Conservation (phyloP, 208 protist species). For the Porcisia deanei region DNA sequence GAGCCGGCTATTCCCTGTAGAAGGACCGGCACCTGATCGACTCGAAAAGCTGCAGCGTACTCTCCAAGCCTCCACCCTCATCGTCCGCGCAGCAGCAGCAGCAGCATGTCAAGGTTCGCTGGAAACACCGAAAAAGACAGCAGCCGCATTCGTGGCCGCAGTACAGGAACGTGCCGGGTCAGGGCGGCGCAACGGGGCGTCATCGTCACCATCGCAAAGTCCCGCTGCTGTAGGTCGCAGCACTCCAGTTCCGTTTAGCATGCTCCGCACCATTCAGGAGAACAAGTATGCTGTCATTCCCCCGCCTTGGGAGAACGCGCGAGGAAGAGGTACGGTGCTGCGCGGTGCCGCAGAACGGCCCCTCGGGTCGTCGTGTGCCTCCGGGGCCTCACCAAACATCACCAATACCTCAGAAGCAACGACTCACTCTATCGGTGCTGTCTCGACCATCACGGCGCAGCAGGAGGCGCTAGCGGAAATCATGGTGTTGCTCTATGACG, state of each 20-base stretch:
- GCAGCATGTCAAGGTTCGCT: neutral
- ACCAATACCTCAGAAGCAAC: neutral
- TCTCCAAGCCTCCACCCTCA: constrained; percentile 15
- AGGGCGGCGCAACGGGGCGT: neutral
- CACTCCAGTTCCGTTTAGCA: constrained; percentile 3
- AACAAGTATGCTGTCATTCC: constrained; percentile 52
- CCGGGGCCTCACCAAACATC: neutral
- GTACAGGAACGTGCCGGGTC: neutral
- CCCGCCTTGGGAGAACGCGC: constrained; percentile 50
- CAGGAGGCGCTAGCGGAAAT: constrained; percentile 28
- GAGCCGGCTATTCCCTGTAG: constrained; percentile 2
- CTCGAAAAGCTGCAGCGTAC: constrained; percentile 17
- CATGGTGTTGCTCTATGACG: constrained; percentile 36
- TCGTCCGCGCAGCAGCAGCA: constrained; percentile 13
- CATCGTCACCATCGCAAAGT: neutral
- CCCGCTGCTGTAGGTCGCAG: neutral
- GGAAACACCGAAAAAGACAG: neutral
- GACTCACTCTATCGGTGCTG: constrained; percentile 8
- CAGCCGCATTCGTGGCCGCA: neutral
- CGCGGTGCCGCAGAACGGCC: neutral
- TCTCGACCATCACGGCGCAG: constrained; percentile 13
- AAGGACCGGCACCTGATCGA: constrained; percentile 8
- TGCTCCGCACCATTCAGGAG: constrained; percentile 32
- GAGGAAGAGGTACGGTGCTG: neutral
- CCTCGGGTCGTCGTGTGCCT: neutral